phyloP scores from a whole-genome alignment of 305 asterid genomes.

The Caryopteris hybrid region DNA sequence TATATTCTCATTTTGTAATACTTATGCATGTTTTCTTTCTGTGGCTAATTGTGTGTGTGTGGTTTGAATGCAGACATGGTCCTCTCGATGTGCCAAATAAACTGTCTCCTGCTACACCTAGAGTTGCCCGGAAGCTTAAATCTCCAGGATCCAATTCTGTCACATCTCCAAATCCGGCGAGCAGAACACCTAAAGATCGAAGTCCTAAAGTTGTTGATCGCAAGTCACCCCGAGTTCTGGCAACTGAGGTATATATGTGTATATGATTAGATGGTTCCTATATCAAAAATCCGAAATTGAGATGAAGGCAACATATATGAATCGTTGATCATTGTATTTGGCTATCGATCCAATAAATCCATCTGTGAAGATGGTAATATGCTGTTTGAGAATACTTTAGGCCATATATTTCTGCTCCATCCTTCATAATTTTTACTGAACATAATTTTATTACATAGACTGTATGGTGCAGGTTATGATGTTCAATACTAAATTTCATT shows the following conservation, averaged over 20 bases:
- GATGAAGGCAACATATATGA: background rate
- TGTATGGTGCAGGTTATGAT: too few relatives aligned
- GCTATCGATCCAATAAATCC: background rate
- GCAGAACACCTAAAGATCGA: conserved; percentile 50
- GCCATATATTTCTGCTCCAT: too few relatives aligned
- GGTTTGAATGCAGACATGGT: conserved; percentile 33
- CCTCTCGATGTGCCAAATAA: conserved; percentile 50
- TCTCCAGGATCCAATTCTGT: conserved; percentile 35
- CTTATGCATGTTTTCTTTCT: background rate
- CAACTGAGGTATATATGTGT: conserved; percentile 44
- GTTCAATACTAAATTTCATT: too few relatives aligned
- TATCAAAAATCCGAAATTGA: background rate
- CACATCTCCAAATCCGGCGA: conserved; percentile 44
- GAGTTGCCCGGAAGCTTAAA: conserved; percentile 57
- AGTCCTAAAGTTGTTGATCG: conserved; percentile 61
- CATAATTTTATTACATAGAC: too few relatives aligned
- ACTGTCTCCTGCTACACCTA: conserved; percentile 42
- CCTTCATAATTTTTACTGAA: too few relatives aligned
- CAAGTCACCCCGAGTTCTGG: conserved; percentile 55
- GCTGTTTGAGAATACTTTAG: too few relatives aligned
- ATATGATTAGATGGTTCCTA: background rate
- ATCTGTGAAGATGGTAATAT: background rate
- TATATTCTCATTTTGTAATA: background rate
- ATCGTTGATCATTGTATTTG: background rate
- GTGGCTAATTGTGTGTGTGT: background rate